Evolutionary conservation across 2,329 filamentous ascomycete genomes (phyloP).

Genomic region (Dactylellina haptotyla): DNA sequence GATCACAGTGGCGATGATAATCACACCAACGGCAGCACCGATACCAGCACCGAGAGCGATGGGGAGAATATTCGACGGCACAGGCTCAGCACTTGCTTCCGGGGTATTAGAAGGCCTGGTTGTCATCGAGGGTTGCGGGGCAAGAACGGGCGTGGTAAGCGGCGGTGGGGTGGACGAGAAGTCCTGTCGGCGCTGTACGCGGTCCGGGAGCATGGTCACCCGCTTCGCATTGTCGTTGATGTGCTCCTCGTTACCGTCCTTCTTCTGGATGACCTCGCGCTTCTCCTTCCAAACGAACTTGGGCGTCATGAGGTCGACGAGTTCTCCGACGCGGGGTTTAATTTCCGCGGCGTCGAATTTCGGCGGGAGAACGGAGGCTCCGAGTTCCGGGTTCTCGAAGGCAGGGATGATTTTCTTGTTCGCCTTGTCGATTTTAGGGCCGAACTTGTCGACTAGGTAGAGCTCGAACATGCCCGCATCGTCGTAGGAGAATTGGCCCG

Average conservation of each 20-base stretch:
- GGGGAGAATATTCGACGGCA: conserved; percentile 38
- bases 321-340: neutral
- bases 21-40: conserved; percentile 38
- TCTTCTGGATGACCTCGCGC: neutral
- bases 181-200: conserved; percentile 31
- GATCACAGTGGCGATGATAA: conserved; percentile 40
- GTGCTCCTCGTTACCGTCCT: neutral
- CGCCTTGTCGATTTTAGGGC: conserved; percentile 26
- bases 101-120: neutral
- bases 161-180: conserved; percentile 38
- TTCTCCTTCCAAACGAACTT: conserved; percentile 17
- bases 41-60: conserved; percentile 48
- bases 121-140: conserved; percentile 7
- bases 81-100: neutral
- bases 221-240: conserved; percentile 3
- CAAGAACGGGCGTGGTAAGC: conserved; percentile 27
- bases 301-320: conserved; percentile 1
- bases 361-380: conserved; percentile 30
- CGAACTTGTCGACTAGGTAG: conserved; percentile 49
- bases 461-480: conserved; percentile 32
- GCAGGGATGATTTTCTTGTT: conserved; percentile 3
- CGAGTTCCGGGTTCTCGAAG: conserved; percentile 36
- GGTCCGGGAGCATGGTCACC: neutral
- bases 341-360: conserved; percentile 19
- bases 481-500: conserved; percentile 15